phyloP scores from a whole-genome alignment of 2,329 filamentous ascomycete genomes.

The Fusarium sp. region DNA sequence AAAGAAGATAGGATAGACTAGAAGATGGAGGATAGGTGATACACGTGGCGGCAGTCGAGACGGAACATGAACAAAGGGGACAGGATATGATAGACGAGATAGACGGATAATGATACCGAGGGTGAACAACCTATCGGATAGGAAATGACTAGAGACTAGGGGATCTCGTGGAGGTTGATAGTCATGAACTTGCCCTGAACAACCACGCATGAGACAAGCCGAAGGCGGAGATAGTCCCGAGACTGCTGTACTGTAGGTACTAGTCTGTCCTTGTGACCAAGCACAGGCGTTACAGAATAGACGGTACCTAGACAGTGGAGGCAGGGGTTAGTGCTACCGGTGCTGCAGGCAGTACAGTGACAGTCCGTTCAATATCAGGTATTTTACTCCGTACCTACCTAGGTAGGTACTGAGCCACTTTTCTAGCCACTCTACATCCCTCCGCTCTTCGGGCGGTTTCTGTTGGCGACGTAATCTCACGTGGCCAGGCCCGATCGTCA shows the following conservation, averaged over 20 bases:
- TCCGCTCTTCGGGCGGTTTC: constrained; percentile 16
- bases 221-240: constrained; percentile 36
- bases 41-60: constrained; percentile 22
- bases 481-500: constrained; percentile 30
- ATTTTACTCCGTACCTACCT: background rate
- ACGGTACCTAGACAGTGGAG: background rate
- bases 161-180: constrained; percentile 11
- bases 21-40: constrained; percentile 1
- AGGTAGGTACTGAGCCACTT: background rate
- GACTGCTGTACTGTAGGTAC: constrained; percentile 10
- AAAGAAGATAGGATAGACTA: constrained; percentile 18
- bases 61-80: constrained; percentile 7
- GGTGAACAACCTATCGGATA: constrained; percentile 2
- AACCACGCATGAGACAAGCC: constrained; percentile 4
- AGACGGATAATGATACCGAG: constrained; percentile 13
- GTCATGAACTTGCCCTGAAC: constrained; percentile 6
- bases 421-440: background rate
- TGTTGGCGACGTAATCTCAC: constrained; percentile 45
- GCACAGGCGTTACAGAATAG: background rate
- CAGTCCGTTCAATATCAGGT: background rate
- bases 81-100: background rate
- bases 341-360: background rate
- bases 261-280: constrained; percentile 28
- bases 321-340: background rate
- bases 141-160: constrained; percentile 1